Base-by-base conservation (phyloP, 768 basidiomycete species). In the Lanmaoa rubissima region DNA sequence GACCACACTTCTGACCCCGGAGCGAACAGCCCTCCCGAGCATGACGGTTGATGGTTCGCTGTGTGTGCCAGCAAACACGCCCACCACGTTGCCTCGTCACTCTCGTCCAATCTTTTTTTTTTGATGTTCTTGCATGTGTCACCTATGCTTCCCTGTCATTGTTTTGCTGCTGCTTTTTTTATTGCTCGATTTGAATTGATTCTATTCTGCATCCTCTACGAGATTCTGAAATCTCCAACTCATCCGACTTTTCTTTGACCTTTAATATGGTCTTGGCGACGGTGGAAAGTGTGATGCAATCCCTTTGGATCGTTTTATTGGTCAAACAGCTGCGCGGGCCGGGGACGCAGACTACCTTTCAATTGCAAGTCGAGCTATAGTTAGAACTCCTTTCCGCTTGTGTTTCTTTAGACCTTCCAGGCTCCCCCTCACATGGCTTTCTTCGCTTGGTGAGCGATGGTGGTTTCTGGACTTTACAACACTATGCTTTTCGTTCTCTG, bases 161-260 rank as follows among this genome's bases (percentile, higher is more conserved):
- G 32, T 36, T 55, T 51, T 1, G 12, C 32, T 12, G 42, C 35
- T 40, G 31, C 43, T n/a, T 53, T 54, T 48, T 35, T 42, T 42
- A 16, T 56, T 32, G 48, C 36, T 62, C 50, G 55, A 32, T 61
- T 60, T 55, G 57, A 66, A 61, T 68, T 62, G 72, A 63, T 45
- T 59, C 26, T 62, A 50, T 60, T 68, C 67, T 65, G 64, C 55
- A 52, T 67, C 61, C 54, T 57, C 63, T 61, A 52, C 35, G 58
- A 65, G 62, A 55, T 53, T 47, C 24, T 55, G 42, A 55, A 60
- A 55, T 58, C 61, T 64, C 58, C 40, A 38, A 55, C 39, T 36
- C 56, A 54, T 63, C 61, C 61, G 61, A 49, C 56, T 51, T 55
- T 63, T 70, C 43, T 73, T 73, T 73, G 54, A 66, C 68, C 70